Evolutionary conservation across 345 rosid species (phyloP), one percentile per base, ranked within the genome.

Genomic region (Geranium rotundifolium): DNA sequence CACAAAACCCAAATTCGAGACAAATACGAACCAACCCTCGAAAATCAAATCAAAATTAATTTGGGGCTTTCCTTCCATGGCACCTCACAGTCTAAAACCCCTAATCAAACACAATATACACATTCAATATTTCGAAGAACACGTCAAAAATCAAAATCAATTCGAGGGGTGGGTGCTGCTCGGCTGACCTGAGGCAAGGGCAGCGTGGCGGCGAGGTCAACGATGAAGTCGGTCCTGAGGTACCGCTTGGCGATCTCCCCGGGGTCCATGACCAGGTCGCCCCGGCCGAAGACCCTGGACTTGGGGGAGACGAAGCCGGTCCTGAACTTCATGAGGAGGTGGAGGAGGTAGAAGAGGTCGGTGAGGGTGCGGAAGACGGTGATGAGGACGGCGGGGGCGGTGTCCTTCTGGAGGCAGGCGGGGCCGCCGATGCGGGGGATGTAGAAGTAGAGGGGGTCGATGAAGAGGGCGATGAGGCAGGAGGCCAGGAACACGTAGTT

Each of bases 201-300:
- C 64, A 91, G 86, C 37, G 84, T 71, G 30, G 96, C 96, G 2
- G 96, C 91, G 0, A 89, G 73, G 75, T 91, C 96, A 23, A 89
- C 71, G 23, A 84, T 57, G 34, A 92, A 89, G 78, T 93, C 97
- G 1, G 82, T 61, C 74, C 65, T 80, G 61, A 93, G 67, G 65
- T 90, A 93, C 41, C 85, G 77, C 71, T 27, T 69, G 12, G 95
- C 80, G 58, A 90, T 93, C 80, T 84, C 85, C 62, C 57, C 72
- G 0, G 90, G 67, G 64, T 90, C 99, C 95, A 76, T 90, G 18
- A 86, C 97, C 3, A 93, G 85, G 70, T 90, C 99, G 4, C 97
- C 96, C 0, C 87, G 80, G 10, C 97, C 96, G 37, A 93, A 90
- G 46, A 83, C 90, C 27, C 89, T 69, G 19, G 96, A 86, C 56